Base-by-base conservation (phyloP, 305 asterid species). In the Lippia alba region DNA sequence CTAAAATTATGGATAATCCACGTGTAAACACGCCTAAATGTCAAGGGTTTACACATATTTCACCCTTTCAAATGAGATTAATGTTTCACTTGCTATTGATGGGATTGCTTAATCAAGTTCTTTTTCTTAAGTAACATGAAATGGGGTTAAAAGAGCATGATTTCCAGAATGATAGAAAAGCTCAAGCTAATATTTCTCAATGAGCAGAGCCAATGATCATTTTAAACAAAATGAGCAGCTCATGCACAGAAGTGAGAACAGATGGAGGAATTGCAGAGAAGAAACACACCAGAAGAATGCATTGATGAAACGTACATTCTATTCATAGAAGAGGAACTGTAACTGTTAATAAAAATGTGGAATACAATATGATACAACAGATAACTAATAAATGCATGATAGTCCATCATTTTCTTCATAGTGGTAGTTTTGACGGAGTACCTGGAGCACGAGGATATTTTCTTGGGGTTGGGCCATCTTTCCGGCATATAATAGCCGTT, bases 391-490 rank as follows among this genome's bases (percentile, higher is more conserved):
- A 56, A 69, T 59, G 74, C 50, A 58, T 9, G 34, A 36, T 55
- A 58, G n/a, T 74, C 32, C 14, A 67, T 32, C 41, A 67, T 61
- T 78, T 51, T 30, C 67, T 56, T 84, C 84, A 94, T 16, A 91
- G 82, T 7, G 97, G 97, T 67, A 77, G 71, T 90, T 90, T 91
- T 18, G 91, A 81, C 12, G 99, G 99, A 62, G 89, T 91, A 59
- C 97, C 97, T 67, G 95, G 92, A 56, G 74, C 80, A 30, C 96
- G 93, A 62, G 97, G 97, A 83, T 91, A 94, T 78, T 80, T 94
- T 78, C 78, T 88, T 10, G 99, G 97, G 72, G 96, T 94, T n/a
- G 85, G 72, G 68, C 83, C 58, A 56, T 79, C 87, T 87, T 94
- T 94, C 57, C 76, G 83, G 56, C 97, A 94, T 71, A 94, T 61